Conservation (phyloP, 257 asterid genomes). For the Asclepias syriaca region DNA sequence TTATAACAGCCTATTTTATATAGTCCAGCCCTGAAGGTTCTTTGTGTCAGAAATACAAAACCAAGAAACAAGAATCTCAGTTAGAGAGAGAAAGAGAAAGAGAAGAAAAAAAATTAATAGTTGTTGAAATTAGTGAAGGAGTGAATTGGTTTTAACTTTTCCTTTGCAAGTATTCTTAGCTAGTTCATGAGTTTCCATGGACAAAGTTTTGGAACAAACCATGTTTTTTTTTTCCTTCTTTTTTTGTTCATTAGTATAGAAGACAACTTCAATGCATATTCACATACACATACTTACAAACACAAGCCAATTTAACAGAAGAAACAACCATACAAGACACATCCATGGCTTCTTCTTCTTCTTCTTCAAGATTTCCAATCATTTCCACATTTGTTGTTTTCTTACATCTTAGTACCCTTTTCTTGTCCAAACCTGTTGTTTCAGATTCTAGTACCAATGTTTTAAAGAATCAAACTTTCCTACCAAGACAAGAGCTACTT, state of each 20-base stretch:
- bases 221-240: constrained; percentile 4
- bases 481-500: constrained; percentile 42
- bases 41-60: constrained; percentile 40
- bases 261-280: constrained; percentile 43
- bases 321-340: constrained; percentile 30
- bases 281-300: constrained; percentile 27
- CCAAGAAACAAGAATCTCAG: constrained; percentile 43
- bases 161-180: constrained; percentile 18
- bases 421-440: constrained; percentile 5
- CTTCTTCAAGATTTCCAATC: constrained; percentile 37
- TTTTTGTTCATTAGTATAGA: constrained; percentile 17
- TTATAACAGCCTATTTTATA: constrained; percentile 35
- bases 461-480: constrained; percentile 50
- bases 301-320: constrained; percentile 34
- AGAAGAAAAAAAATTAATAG: too few species aligned
- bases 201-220: constrained; percentile 54
- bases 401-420: constrained; percentile 23
- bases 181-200: constrained; percentile 33
- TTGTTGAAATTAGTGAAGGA: constrained; percentile 34
- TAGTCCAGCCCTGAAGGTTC: constrained; percentile 40
- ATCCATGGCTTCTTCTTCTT: constrained; percentile 33
- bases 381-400: constrained; percentile 53
- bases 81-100: constrained; percentile 8
- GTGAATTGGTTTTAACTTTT: constrained; percentile 38
- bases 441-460: constrained; percentile 11